Base-by-base conservation (phyloP, 1,139 yeast species). In the Taiozyma sp. region DNA sequence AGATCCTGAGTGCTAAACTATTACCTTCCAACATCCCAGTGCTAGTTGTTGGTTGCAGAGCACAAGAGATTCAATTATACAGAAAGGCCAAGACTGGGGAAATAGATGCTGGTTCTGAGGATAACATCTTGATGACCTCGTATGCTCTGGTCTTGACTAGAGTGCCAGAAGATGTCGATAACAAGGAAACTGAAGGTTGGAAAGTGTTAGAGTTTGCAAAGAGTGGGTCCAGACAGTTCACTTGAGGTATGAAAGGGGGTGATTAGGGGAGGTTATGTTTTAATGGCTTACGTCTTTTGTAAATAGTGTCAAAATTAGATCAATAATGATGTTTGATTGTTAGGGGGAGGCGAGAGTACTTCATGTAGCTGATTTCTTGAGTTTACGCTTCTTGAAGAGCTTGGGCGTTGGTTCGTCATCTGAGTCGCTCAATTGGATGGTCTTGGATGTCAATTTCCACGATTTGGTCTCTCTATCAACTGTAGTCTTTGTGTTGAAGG, bases 101-200 rank as follows among this genome's bases (percentile, higher is more conserved):
- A 69, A 79, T 95, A 54, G 96, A 93, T 53, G 99, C 99, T 12
- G 99, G 99, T 62, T 83, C 93, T 48, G 97, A 91, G 67, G 96
- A 93, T 65, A 91, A 90, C 70, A 91, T 95, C 60, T 85, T 90
- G 69, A 80, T 90, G 78, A 86, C 96, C 63, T 87, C 96, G 14
- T 95, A 95, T 68, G 98, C 97, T 47, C 85, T 95, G 92, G 99
- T 93, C 30, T 76, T 95, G 64, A 91, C 99, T 29, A 82, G 99
- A 70, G 76, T 88, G 51, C 92, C 97, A 12, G 99, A 92, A 69
- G 92, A 92, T 58, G 83, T 95, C 66, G 96, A 85, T 55, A 89
- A 95, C 68, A 79, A 80, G 52, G 91, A 85, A 62, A 95, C 99
- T 29, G 96, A 90, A 65, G 99, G 99, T 43, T 95, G 99, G 99